A percentile compares a stretch with the other conserved stretches of the same genome.
Evolutionary conservation across 2,329 filamentous ascomycete genomes (phyloP).

Genomic region (Fusarium nurragi): DNA sequence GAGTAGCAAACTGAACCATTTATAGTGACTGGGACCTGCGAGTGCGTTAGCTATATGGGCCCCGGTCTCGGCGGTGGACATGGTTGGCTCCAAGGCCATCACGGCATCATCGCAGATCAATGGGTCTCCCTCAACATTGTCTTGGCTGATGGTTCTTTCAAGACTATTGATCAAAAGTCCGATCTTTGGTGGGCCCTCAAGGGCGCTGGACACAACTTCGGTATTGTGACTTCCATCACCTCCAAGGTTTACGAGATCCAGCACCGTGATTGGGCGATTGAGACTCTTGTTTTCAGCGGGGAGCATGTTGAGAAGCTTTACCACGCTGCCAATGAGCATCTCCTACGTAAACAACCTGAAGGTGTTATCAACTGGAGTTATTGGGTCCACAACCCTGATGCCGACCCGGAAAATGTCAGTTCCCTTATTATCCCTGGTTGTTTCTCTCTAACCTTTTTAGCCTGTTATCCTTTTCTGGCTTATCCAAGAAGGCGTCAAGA

Average conservation of each 20-base stretch:
- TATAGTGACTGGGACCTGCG: slow-evolving; percentile 40
- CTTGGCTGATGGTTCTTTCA: slow-evolving; percentile 43
- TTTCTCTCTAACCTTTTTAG: slow-evolving; percentile 28
- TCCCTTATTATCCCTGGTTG: accelerated
- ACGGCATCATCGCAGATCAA: slow-evolving; percentile 49
- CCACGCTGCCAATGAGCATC: slow-evolving; percentile 55
- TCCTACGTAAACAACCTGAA: slow-evolving; percentile 54
- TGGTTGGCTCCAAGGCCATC: slow-evolving; percentile 44
- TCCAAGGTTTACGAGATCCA: slow-evolving; percentile 48
- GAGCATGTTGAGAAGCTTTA: slow-evolving; percentile 62
- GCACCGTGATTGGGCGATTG: slow-evolving; percentile 40
- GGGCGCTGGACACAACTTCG: slow-evolving; percentile 50
- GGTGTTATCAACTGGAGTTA: slow-evolving; percentile 62
- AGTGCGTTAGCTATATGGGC: slow-evolving; percentile 45
- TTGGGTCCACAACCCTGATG: slow-evolving; percentile 53
- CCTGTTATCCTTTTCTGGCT: slow-evolving; percentile 56
- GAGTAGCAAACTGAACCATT: background rate
- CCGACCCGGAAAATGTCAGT: slow-evolving; percentile 54
- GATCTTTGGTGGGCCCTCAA: slow-evolving; percentile 51
- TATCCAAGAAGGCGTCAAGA: slow-evolving; percentile 55
- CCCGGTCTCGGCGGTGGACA: slow-evolving; percentile 47
- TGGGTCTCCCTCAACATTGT: slow-evolving; percentile 48
- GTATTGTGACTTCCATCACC: slow-evolving; percentile 44
- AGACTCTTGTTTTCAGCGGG: slow-evolving; percentile 56
- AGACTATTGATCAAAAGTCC: slow-evolving; percentile 33